A percentile compares a stretch with the other conserved stretches of the same genome.
Conservation (phyloP, 345 rosid genomes). For the Carallia pectinifolia region DNA sequence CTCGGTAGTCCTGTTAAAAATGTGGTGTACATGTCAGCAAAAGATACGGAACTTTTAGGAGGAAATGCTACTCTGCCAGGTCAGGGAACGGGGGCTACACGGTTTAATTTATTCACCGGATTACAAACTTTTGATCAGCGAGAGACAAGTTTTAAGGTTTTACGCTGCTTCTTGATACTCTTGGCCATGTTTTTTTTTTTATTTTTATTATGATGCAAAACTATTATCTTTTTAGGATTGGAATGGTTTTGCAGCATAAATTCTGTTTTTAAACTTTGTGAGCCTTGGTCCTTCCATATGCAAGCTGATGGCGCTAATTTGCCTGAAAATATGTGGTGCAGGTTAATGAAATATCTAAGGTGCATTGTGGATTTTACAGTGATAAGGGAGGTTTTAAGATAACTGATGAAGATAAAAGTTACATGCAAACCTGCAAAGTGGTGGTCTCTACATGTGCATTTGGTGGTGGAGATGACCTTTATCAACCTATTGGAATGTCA, state of each 20-base stretch:
- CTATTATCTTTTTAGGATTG: not conserved
- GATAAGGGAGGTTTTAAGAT: constrained; percentile 75
- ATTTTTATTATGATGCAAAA: not conserved
- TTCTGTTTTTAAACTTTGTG: not conserved
- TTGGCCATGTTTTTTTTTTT: not conserved
- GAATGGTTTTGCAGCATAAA: not conserved
- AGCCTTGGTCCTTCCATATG: not conserved
- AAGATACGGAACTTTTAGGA: constrained; percentile 18
- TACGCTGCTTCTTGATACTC: constrained; percentile 9
- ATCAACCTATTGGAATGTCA: constrained; percentile 88
- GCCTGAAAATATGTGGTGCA: constrained; percentile 26
- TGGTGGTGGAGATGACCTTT: constrained; percentile 98
- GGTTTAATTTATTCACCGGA: constrained; percentile 85
- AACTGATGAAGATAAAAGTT: constrained; percentile 61
- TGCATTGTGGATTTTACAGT: constrained; percentile 85
- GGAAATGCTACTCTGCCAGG: constrained; percentile 23
- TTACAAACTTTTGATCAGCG: constrained; percentile 75
- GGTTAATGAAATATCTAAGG: constrained; percentile 59
- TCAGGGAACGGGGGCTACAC: constrained; percentile 38
- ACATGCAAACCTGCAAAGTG: constrained; percentile 56
- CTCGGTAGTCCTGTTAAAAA: constrained; percentile 48
- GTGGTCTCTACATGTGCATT: constrained; percentile 93
- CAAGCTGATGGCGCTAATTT: constrained; percentile 13
- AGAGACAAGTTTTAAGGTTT: constrained; percentile 78
- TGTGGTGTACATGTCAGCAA: constrained; percentile 52